A percentile compares a stretch with the other conserved stretches of the same genome.
phyloP scores from a whole-genome alignment of 2,329 filamentous ascomycete genomes.

The Alternaria triticina region DNA sequence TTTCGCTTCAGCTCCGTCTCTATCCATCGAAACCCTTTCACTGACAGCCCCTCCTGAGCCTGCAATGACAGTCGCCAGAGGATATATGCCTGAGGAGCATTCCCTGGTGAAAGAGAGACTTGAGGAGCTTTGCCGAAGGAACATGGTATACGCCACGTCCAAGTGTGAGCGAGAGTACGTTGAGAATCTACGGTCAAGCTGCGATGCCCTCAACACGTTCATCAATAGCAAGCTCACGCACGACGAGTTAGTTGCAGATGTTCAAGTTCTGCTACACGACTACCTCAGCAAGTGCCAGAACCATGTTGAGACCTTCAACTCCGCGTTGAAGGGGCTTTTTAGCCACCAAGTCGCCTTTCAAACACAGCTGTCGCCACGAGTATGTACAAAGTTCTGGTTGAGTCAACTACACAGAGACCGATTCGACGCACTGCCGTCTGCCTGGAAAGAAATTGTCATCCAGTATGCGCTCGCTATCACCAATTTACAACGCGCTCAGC shows the following conservation, averaged over 20 bases:
- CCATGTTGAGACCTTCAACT: constrained; percentile 13
- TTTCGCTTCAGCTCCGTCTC: neutral
- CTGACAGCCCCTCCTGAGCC: constrained; percentile 8
- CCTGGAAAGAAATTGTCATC: constrained; percentile 33
- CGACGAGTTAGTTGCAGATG: neutral
- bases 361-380: constrained; percentile 22
- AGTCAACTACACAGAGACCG: constrained; percentile 25
- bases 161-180: constrained; percentile 31
- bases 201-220: constrained; percentile 16
- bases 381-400: constrained; percentile 34
- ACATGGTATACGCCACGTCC: constrained; percentile 15
- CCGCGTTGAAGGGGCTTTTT: constrained; percentile 1
- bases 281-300: constrained; percentile 21
- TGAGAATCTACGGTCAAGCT: constrained; percentile 21
- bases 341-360: constrained; percentile 1
- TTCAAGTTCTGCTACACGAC: neutral
- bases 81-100: neutral
- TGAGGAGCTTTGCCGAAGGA: constrained; percentile 14
- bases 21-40: neutral
- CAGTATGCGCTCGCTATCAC: constrained; percentile 36
- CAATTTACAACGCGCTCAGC: constrained; percentile 37
- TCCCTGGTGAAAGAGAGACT: constrained; percentile 7
- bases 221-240: neutral
- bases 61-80: neutral
- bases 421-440: constrained; percentile 17